These are phyloP conservation scores for Phytophthora idaei DNA, from an alignment of 352 stramenopile genomes.

Conservation along the genomic window DNA sequence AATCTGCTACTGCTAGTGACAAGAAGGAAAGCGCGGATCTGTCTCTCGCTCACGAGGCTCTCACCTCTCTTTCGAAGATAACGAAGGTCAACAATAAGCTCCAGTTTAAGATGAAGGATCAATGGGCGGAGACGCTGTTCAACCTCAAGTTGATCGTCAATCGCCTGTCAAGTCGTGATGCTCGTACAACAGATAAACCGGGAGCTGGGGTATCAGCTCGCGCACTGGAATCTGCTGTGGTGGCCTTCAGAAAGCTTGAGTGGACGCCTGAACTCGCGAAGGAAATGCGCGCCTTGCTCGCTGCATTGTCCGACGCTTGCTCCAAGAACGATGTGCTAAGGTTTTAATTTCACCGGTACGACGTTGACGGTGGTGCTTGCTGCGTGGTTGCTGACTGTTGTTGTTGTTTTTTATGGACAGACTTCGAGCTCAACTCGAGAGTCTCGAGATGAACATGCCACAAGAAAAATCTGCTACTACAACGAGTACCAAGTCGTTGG, in stretches of 20 bases:
- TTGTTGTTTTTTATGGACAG: not conserved
- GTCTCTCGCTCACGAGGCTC: constrained; percentile 15
- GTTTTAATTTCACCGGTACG: constrained; percentile 29
- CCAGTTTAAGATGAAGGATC: constrained; percentile 1
- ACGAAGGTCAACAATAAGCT: constrained; percentile 16
- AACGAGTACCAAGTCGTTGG: not conserved
- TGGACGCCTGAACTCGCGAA: constrained; percentile 15
- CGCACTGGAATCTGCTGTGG: constrained; percentile 22
- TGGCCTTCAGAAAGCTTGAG: constrained; percentile 15
- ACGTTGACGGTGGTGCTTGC: not conserved
- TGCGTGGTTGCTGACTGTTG: not conserved
- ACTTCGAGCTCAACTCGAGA: constrained; percentile 31
- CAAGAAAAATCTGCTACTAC: not conserved
- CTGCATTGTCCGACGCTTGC: constrained; percentile 28
- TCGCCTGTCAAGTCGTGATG: constrained; percentile 10
- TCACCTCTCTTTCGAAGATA: constrained; percentile 14
- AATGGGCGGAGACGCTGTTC: constrained; percentile 26
- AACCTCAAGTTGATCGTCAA: constrained; percentile 27
- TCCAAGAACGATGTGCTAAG: constrained; percentile 33
- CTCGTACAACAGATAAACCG: constrained; percentile 13
- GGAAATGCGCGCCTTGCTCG: constrained; percentile 21
- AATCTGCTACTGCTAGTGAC: not conserved
- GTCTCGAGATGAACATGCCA: constrained; percentile 22
- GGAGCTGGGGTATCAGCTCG: constrained; percentile 22
- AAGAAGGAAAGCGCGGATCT: constrained; percentile 14